These are phyloP conservation scores for Volvariella volvacea DNA, from an alignment of 1,284 basidiomycete genomes.

Conservation along the genomic window DNA sequence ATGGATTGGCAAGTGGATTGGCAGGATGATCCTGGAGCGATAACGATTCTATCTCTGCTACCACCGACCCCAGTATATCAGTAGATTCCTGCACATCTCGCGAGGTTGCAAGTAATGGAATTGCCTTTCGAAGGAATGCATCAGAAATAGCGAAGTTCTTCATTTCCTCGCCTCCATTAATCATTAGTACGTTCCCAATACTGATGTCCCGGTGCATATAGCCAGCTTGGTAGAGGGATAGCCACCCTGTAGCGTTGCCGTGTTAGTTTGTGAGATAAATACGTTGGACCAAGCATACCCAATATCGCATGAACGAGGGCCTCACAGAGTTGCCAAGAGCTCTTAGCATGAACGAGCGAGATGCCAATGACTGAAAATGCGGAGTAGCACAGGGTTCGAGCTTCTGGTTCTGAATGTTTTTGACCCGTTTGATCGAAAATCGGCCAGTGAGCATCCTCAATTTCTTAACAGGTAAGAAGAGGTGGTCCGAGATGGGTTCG, in stretches of 20 bases:
- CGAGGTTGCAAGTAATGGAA: background rate
- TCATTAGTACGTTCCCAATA: background rate
- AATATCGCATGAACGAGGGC: background rate
- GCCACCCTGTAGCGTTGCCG: background rate
- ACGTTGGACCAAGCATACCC: background rate
- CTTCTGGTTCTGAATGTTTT: too few relatives aligned
- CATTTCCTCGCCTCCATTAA: background rate
- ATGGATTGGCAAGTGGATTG: too few relatives aligned
- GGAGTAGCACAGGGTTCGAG: too few relatives aligned
- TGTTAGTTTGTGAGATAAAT: background rate
- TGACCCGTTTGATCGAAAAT: too few relatives aligned
- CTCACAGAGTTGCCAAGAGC: too few relatives aligned
- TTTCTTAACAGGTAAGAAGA: background rate
- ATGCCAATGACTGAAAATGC: background rate
- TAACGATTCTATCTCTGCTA: background rate
- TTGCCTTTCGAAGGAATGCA: background rate
- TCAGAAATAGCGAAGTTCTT: background rate
- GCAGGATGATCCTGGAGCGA: too few relatives aligned
- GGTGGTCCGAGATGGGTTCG: background rate
- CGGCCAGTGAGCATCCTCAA: background rate
- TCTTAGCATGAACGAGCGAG: background rate
- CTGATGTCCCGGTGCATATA: background rate
- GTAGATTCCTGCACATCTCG: background rate
- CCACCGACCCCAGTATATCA: background rate
- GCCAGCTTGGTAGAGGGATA: background rate